Evolutionary conservation across 2,329 filamentous ascomycete species (phyloP), one percentile per base, ranked within the genome.

Genomic region (Fonsecaea erecta): DNA sequence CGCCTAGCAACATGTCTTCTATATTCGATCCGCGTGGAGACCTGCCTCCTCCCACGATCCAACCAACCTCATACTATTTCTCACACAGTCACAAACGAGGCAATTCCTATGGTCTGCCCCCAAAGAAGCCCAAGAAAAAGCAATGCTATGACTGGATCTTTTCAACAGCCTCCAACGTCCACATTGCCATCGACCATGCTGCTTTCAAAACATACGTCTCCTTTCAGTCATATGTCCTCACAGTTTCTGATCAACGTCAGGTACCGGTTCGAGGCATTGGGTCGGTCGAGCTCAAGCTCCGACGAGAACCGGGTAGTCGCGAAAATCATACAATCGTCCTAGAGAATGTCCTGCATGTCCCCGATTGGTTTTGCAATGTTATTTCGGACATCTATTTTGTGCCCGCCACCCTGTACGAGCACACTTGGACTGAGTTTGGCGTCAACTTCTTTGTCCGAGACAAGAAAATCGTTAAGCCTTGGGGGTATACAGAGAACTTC

Each of bases 321-420:
- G 66, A 70, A 2, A 63, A 68, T 34, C 70, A 74, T 54, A 71
- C 64, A 0, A 68, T 77, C 18, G 60, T 68, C 16, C 66, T 77
- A 12, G 70, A 77, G 21, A 71, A 74, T 61, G 76, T 77, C 46
- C 67, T 77, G 51, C 75, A 77, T 66, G 74, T 75, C 60, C 76
- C 76, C 1, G 72, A 72, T 37, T 75, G 75, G 54, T 54, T 76
- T 16, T 77, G 75, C 54, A 77, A 77, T 51, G 71, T 73, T 46
- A 55, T 72, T 46, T 72, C 71, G 12, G 70, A 72, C 60, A 48
- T 66, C 14, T 69, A 63, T 18, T 72, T 72, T 37, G 28, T 55
- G 4, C 67, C 63, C 9, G 43, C 37, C 6, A 28, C 61, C 12
- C 58, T 56, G 6, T 69, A 70, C 58, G 69, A 73, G 37, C 71